phyloP scores from a whole-genome alignment of 108 stramenopile species.

The Cyclotella kingstonii region DNA sequence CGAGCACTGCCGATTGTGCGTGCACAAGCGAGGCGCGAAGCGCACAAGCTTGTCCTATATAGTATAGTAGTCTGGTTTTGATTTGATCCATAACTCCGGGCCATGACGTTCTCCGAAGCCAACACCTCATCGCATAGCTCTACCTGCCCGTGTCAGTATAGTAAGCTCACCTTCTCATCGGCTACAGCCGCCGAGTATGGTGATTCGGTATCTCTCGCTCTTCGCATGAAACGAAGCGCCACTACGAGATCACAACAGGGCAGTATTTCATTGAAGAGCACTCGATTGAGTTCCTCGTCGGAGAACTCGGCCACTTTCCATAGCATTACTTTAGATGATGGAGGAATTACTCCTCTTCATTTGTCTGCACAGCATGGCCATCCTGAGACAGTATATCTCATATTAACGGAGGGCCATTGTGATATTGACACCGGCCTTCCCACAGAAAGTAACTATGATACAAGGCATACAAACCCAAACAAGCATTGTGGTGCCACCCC shows the following conservation, averaged over 20 bases:
- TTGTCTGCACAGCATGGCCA: slow-evolving; percentile 80
- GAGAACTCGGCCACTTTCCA: too few species aligned
- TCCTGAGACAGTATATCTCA: slow-evolving; percentile 54
- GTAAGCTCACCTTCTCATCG: slow-evolving; percentile 65
- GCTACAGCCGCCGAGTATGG: slow-evolving; percentile 86
- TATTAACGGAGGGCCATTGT: slow-evolving; percentile 52
- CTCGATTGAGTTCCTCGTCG: slow-evolving; percentile 1
- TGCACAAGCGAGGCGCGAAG: too few species aligned
- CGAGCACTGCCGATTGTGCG: too few species aligned
- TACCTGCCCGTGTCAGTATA: slow-evolving; percentile 65
- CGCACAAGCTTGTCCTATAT: too few species aligned
- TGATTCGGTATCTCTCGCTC: slow-evolving; percentile 47
- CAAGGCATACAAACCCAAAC: background rate
- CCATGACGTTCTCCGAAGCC: slow-evolving; percentile 10
- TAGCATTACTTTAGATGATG: too few species aligned
- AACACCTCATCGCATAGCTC: background rate
- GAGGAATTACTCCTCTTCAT: slow-evolving; percentile 64
- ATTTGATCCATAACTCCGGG: too few species aligned
- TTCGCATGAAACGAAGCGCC: slow-evolving; percentile 9
- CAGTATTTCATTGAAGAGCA: background rate
- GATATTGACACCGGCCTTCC: slow-evolving; percentile 47
- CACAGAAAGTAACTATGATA: background rate
- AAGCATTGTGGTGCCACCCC: slow-evolving; percentile 71
- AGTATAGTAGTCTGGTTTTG: too few species aligned
- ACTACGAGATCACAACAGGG: background rate